Percentiles rank a stretch among this genome's conserved stretches.
Evolutionary conservation across 371 early-diverging fungal species (phyloP).

Genomic region (Haplosporangium sp.): DNA sequence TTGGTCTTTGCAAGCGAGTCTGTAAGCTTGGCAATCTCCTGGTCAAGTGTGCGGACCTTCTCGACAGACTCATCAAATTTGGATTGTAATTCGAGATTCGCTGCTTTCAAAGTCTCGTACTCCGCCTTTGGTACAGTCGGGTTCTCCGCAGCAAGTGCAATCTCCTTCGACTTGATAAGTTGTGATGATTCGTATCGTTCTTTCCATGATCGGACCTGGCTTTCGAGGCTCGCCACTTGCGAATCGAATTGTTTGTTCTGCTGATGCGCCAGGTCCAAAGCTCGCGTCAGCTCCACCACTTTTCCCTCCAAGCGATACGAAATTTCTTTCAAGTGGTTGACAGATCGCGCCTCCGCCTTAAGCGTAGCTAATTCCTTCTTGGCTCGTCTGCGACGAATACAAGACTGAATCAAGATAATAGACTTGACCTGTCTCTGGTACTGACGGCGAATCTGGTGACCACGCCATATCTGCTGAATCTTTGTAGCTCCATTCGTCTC

Average conservation of each 20-base stretch:
- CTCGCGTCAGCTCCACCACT: conserved; percentile 94
- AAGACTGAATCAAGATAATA: conserved; percentile 83
- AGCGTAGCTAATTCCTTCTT: conserved; percentile 67
- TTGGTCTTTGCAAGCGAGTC: conserved; percentile 71
- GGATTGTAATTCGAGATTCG: conserved; percentile 61
- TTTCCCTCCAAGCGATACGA: conserved; percentile 95
- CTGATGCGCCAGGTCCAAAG: conserved; percentile 75
- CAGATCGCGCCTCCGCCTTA: conserved; percentile 88
- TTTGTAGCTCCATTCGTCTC: conserved; percentile 77
- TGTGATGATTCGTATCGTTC: conserved; percentile 72
- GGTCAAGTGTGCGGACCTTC: conserved; percentile 74
- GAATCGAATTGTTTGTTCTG: conserved; percentile 73
- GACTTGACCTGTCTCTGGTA: conserved; percentile 63
- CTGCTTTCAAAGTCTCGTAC: conserved; percentile 65
- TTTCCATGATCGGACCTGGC: conserved; percentile 72
- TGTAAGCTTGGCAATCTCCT: conserved; percentile 72
- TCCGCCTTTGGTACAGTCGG: conserved; percentile 69
- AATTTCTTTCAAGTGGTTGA: conserved; percentile 91
- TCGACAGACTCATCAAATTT: conserved; percentile 62
- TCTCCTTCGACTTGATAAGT: conserved; percentile 61
- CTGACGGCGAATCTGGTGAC: conserved; percentile 69
- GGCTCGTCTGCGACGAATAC: conserved; percentile 81
- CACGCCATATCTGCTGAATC: conserved; percentile 78
- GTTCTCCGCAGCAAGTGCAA: conserved; percentile 62
- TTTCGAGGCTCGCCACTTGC: conserved; percentile 71